Percentiles rank a stretch among this genome's conserved stretches.
Conservation (phyloP, 805 yeast genomes). For the Metschnikowia proteae region DNA sequence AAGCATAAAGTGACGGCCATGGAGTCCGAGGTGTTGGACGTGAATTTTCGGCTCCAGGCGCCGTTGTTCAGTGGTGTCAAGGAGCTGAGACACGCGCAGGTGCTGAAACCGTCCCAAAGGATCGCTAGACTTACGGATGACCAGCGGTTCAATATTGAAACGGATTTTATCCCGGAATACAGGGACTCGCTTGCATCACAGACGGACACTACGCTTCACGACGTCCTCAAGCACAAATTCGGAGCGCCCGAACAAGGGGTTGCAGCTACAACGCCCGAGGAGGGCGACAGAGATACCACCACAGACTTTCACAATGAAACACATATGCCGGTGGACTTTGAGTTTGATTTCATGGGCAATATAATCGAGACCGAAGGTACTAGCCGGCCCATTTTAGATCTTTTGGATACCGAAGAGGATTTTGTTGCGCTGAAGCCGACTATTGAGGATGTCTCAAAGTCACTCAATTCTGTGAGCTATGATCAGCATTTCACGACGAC, state of each 20-base stretch:
- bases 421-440: conserved; percentile 6
- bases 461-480: conserved; percentile 6
- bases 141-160: conserved; percentile 23
- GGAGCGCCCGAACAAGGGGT: not conserved
- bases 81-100: not conserved
- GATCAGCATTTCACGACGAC: conserved; percentile 8
- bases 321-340: conserved; percentile 18
- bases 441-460: conserved; percentile 12
- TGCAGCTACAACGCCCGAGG: not conserved
- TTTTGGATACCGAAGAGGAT: conserved; percentile 15
- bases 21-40: conserved; percentile 26
- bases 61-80: not conserved
- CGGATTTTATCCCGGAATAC: conserved; percentile 20
- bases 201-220: not conserved
- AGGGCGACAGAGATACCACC: not conserved
- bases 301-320: conserved; percentile 12
- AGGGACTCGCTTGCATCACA: not conserved
- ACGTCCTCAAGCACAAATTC: not conserved
- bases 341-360: conserved; percentile 24
- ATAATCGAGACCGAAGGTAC: conserved; percentile 2
- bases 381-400: conserved; percentile 4
- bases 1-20: conserved; percentile 48
- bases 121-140: conserved; percentile 21
- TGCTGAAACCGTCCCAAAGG: not conserved
- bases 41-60: conserved; percentile 1